phyloP scores from a whole-genome alignment of 75 land plant species.

The Pinus albicaulis region DNA sequence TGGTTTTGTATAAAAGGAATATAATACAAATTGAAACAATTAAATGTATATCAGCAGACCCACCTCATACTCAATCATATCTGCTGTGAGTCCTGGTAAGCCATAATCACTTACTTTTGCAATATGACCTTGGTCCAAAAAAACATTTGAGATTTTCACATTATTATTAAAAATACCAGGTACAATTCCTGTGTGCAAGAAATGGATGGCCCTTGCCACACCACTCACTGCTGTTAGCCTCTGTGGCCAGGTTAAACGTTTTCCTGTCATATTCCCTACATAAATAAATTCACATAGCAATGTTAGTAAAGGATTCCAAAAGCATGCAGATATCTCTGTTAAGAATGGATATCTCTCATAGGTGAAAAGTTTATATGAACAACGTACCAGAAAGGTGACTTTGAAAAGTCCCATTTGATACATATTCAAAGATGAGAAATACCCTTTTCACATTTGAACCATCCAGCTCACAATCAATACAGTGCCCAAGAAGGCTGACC shows the following conservation, averaged over 20 bases:
- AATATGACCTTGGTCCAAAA: slow-evolving; percentile 74
- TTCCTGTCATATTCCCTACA: slow-evolving; percentile 27
- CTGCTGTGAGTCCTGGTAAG: slow-evolving; percentile 38
- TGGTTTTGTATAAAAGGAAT: background rate
- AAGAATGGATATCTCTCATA: background rate
- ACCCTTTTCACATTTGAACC: slow-evolving; percentile 35
- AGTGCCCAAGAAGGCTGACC: slow-evolving; percentile 82
- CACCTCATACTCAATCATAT: slow-evolving; percentile 40
- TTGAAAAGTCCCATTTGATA: slow-evolving; percentile 66
- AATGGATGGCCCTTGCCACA: slow-evolving; percentile 80
- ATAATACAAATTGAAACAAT: background rate
- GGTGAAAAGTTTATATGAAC: background rate
- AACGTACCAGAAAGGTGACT: slow-evolving; percentile 69
- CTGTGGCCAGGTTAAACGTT: slow-evolving; percentile 69
- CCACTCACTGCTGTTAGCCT: slow-evolving; percentile 73
- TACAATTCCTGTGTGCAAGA: slow-evolving; percentile 69
- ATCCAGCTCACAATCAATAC: slow-evolving; percentile 35
- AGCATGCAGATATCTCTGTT: background rate
- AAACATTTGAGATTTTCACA: slow-evolving; percentile 64
- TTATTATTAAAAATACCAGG: slow-evolving; percentile 78
- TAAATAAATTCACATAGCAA: slow-evolving; percentile 26
- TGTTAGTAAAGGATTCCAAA: slow-evolving; percentile 2
- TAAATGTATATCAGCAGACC: background rate
- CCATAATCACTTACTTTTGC: slow-evolving; percentile 80
- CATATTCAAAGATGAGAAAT: slow-evolving; percentile 67